Percentiles rank a stretch among this genome's conserved stretches.
Evolutionary conservation across 2,329 filamentous ascomycete species (phyloP).

Genomic region (Penicillium sclerotigenum): DNA sequence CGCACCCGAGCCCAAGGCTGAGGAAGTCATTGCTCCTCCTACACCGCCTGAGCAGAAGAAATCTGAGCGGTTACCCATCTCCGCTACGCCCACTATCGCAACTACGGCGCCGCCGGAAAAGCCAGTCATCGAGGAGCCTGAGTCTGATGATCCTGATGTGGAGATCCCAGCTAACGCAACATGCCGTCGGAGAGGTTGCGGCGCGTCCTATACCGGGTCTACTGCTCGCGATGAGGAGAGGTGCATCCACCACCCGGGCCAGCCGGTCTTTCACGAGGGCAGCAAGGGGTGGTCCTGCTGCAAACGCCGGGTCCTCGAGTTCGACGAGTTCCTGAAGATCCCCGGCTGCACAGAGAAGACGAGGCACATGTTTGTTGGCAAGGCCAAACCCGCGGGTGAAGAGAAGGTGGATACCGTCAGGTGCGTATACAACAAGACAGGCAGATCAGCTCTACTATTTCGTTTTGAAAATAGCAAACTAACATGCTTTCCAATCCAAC

Average conservation of each 20-base stretch:
- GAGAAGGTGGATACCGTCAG: slow-evolving; percentile 75
- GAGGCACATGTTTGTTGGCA: slow-evolving; percentile 78
- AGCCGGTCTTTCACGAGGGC: slow-evolving; percentile 93
- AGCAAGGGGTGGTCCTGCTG: slow-evolving; percentile 98
- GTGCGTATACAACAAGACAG: slow-evolving; percentile 45
- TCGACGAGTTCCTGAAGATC: slow-evolving; percentile 97
- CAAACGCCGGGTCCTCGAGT: slow-evolving; percentile 90
- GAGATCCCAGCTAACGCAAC: slow-evolving; percentile 69
- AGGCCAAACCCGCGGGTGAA: slow-evolving; percentile 65
- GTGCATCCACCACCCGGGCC: slow-evolving; percentile 85
- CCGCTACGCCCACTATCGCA: slow-evolving; percentile 28
- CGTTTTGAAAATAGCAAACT: background rate
- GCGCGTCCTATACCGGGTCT: slow-evolving; percentile 59
- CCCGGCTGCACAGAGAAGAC: slow-evolving; percentile 81
- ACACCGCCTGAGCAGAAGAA: slow-evolving; percentile 21
- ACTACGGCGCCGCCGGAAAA: slow-evolving; percentile 32
- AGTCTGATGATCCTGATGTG: slow-evolving; percentile 77
- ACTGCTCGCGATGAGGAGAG: slow-evolving; percentile 64
- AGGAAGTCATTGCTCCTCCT: slow-evolving; percentile 22
- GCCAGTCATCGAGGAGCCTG: slow-evolving; percentile 61
- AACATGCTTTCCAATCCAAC: slow-evolving; percentile 3
- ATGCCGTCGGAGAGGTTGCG: slow-evolving; percentile 77
- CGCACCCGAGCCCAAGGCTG: slow-evolving; percentile 41
- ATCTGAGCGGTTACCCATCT: slow-evolving; percentile 22
- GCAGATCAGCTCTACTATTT: background rate